phyloP scores from a whole-genome alignment of 2,329 filamentous ascomycete species.

The Pseudocercospora fuligena region DNA sequence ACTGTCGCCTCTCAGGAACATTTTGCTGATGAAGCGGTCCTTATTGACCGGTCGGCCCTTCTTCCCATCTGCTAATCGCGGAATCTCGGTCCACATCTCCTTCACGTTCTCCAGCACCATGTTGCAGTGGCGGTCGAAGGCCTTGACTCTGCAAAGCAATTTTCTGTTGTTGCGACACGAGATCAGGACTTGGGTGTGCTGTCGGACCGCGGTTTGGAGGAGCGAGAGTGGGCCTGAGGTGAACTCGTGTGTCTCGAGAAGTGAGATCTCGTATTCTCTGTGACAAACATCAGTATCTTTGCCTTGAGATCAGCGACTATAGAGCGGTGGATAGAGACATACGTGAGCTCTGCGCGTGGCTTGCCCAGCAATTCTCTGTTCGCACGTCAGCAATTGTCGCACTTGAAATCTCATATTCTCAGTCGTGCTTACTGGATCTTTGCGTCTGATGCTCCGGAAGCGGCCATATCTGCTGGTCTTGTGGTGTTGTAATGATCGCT shows the following conservation, averaged over 20 bases:
- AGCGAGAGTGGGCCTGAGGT: conserved; percentile 84
- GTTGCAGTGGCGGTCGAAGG: conserved; percentile 98
- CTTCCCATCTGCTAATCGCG: conserved; percentile 79
- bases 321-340: conserved; percentile 48
- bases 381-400: conserved; percentile 44
- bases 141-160: conserved; percentile 94
- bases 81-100: conserved; percentile 99
- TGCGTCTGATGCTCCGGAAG: conserved; percentile 21
- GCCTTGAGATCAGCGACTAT: no score
- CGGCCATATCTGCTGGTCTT: conserved; percentile 23
- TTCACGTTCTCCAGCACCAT: conserved; percentile 98
- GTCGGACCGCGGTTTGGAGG: conserved; percentile 93
- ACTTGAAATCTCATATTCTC: no score
- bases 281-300: conserved; percentile 13
- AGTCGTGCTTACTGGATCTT: conserved; percentile 20
- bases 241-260: conserved; percentile 80
- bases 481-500: conserved; percentile 7
- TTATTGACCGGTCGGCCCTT: conserved; percentile 93
- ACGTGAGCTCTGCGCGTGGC: conserved; percentile 90
- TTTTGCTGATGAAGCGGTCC: conserved; percentile 97
- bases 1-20: conserved; percentile 88
- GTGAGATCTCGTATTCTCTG: conserved; percentile 89
- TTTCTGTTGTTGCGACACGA: conserved; percentile 98
- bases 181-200: conserved; percentile 94
- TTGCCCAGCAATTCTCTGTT: conserved; percentile 79